Base-by-base conservation (phyloP, 2,329 filamentous ascomycete genomes). In the Venturiaceae sp. region DNA sequence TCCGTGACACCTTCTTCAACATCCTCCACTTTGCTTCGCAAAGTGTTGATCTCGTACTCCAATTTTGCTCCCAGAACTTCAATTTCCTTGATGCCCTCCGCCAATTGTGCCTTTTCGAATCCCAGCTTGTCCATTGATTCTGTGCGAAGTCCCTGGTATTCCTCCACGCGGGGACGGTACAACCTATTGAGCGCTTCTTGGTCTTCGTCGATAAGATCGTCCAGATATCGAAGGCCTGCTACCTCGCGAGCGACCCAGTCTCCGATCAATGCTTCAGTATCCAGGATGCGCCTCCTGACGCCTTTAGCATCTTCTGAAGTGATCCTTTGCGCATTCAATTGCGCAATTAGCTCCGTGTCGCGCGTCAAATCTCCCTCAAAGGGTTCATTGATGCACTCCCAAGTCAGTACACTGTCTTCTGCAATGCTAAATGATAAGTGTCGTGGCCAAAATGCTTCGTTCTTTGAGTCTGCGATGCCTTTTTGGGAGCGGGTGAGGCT, bases 31-130 rank as follows among this genome's bases (percentile, higher is more conserved):
- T 90, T 90, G 53, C 85, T 84, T 53, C 84, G 79, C n/a, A 97
- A 76, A 16, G 85, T 84, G 60, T 87, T 83, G 61, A 96, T 86
- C 75, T 96, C 92, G 71, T 97, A 97, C 66, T 97, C 92, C 58
- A 97, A 78, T 71, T 92, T 92, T 21, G 90, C 90, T 2, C 87
- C 84, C 39, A 95, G 76, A 23, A 87, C 82, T 69, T 95, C 91
- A 14, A 96, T 79, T 62, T 94, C 88, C 69, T 87, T 87, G 61
- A 91, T 77, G 16, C 81, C 80, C 67, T 94, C 89, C 3, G 81
- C 82, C 37, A 95, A 75, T 56, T 81, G 79, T 23, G 80, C 78
- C 41, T 85, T 82, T 71, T 95, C 88, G 53, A 86, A 83, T 0
- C 80, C 78, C 9, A 96, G 73, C 16, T 90, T 74, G 60, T 88